Evolutionary conservation across 2,329 filamentous ascomycete genomes (phyloP), one percentile per base, ranked within the genome.

Genomic region (Fusarium longipes): DNA sequence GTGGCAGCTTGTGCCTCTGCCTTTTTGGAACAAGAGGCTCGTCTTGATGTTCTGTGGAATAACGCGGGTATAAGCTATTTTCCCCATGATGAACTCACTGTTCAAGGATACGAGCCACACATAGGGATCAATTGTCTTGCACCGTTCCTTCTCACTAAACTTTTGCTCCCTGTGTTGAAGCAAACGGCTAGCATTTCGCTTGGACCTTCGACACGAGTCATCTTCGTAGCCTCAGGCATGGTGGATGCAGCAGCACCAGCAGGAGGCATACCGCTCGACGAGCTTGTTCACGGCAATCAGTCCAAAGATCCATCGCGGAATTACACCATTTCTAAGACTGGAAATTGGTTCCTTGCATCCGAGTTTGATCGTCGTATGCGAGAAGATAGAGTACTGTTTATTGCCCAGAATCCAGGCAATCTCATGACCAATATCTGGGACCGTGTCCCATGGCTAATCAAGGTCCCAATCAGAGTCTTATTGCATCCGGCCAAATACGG

Each of bases 21-120:
- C 3, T 84, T 84, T 42, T 44, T 75, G 0, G 43, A 55, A 0
- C 73, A 76, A 5, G 82, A 84, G 54, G 62, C 70, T 3, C 70
- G 76, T 2, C 77, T 84, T 0, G 78, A 84, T 38, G 76, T 84
- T 1, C 71, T 85, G 0, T 80, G 74, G 72, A 80, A 82, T 52
- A 80, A 82, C 10, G 79, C 80, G 0, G 70, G 70, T 0, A 64
- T 42, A 0, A 60, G 65, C 6, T 45, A 48, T 0, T 20, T 20
- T 10, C 55, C 50, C 0, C 4, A 7, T 3, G 5, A 57, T 1
- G 38, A 57, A 15, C 47, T 48, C 8, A 36, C 36, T 1, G 47
- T 53, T 10, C 78, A 80, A 32, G 75, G 74, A 8, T 43, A 78
- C 6, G 78, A 81, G 49, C 40, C 67, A 0, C 68, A 76, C 30